Percentiles rank a stretch among this genome's conserved stretches.
These are phyloP conservation scores for Aspergillus calidoustus DNA, from an alignment of 2,329 filamentous ascomycete genomes.

Conservation along the genomic window DNA sequence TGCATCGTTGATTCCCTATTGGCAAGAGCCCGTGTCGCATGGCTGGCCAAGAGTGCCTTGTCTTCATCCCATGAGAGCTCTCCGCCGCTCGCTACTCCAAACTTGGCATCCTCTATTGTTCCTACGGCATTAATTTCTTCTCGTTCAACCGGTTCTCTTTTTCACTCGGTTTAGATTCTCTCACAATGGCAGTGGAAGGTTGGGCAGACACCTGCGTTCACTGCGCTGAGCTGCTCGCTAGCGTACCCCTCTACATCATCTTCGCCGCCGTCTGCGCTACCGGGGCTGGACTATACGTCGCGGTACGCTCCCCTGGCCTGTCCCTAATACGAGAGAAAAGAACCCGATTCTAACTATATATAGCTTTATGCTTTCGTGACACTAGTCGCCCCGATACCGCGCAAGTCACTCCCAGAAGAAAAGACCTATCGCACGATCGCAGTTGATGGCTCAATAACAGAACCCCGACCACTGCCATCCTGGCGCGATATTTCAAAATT, in stretches of 20 bases:
- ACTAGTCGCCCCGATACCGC: constrained; percentile 79
- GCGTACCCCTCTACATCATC: constrained; percentile 36
- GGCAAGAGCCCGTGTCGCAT: constrained; percentile 28
- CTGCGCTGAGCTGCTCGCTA: constrained; percentile 36
- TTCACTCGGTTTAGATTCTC: not conserved
- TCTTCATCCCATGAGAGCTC: constrained; percentile 25
- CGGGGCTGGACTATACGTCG: constrained; percentile 36
- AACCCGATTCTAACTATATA: not conserved
- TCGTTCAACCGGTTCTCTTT: not conserved
- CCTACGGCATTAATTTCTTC: not conserved
- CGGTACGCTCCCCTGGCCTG: constrained; percentile 34
- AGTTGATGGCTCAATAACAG: constrained; percentile 63
- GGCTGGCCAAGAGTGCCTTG: constrained; percentile 30
- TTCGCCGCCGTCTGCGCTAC: constrained; percentile 35
- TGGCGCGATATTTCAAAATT: constrained; percentile 81
- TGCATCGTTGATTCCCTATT: constrained; percentile 17
- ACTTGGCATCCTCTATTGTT: not conserved
- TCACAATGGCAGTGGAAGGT: constrained; percentile 34
- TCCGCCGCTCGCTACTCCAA: constrained; percentile 18
- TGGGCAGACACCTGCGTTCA: constrained; percentile 37
- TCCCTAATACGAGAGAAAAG: not conserved
- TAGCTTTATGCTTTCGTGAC: constrained; percentile 72
- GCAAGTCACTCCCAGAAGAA: constrained; percentile 74
- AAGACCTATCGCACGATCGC: constrained; percentile 81
- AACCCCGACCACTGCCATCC: constrained; percentile 69